Base-by-base conservation (phyloP, 768 basidiomycete genomes). In the Porpolomopsis calyptriformis region DNA sequence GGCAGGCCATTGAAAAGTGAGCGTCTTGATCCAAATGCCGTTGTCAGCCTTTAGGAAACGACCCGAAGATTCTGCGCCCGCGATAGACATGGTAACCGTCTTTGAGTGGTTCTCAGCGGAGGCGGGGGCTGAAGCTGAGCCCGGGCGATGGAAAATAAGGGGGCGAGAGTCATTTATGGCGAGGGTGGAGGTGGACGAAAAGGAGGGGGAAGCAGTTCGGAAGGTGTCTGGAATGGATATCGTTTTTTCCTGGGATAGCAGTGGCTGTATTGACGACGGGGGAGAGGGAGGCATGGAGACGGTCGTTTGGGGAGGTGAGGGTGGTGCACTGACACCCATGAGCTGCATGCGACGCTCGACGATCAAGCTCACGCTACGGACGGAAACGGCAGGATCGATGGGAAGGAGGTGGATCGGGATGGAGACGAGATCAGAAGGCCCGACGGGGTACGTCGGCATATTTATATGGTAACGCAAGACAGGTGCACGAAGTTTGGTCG, bases 311-410 rank as follows among this genome's bases (percentile, higher is more conserved):
- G 23, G 54, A 20, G 55, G 43, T 37, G 62, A 55, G 8, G 45
- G 44, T 10, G 61, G 59, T 22, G 54, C 44, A 19, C 43, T 31
- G 43, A 57, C 53, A 41, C 80, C 76, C 43, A 66, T 69, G 44
- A 85, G 67, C 40, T 72, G 70, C 47, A 87, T 82, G 42, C 85
- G 78, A 42, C 85, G 78, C 58, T 87, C 84, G 45, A 89, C 66
- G 42, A 76, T 68, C 40, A 84, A 68, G 48, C 70, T 77, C 2
- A 81, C 78, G 51, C 73, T 76, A 37, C 79, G 80, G 47, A 87
- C 69, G 31, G 70, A 65, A 29, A 80, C 69, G 20, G 62, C 60
- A n/a, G 70, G 61, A 51, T 85, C 80, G 35, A 72, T 50, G 5
- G 82, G 77, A n/a, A 73, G 70, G 38, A 86, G 66, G 43, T 70